These are phyloP conservation scores for Lathyrus oleraceus DNA, from an alignment of 306 rosid genomes.

Conservation along the genomic window DNA sequence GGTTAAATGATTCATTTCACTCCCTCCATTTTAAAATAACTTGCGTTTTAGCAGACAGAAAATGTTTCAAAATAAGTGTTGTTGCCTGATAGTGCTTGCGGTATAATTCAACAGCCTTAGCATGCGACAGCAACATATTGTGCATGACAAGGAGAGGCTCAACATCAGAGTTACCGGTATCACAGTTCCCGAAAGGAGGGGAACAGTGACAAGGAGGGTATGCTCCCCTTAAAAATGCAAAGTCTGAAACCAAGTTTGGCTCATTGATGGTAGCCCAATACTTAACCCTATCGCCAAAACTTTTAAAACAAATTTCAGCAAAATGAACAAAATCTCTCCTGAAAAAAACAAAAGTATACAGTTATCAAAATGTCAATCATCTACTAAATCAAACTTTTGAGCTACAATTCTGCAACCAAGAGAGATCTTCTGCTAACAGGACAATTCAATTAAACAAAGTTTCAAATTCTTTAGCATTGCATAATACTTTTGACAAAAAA, in stretches of 20 bases:
- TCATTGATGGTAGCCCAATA: conserved; percentile 62
- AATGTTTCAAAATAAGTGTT: not conserved
- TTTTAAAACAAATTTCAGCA: conserved; percentile 52
- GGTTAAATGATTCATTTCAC: conserved; percentile 1
- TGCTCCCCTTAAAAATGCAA: conserved; percentile 39
- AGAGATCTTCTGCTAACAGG: not conserved
- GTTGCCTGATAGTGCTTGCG: conserved; percentile 56
- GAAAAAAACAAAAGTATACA: conserved; percentile 16
- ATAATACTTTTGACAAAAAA: not conserved
- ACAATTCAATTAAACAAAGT: conserved; percentile 9
- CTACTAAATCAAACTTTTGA: conserved; percentile 1
- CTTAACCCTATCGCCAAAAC: conserved; percentile 57
- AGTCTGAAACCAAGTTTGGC: conserved; percentile 38
- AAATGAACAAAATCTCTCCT: conserved; percentile 61
- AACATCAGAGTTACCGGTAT: conserved; percentile 51
- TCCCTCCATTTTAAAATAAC: not conserved
- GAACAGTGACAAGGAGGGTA: conserved; percentile 63
- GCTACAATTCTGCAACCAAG: not conserved
- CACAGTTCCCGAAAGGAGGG: conserved; percentile 68
- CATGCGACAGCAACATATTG: conserved; percentile 66
- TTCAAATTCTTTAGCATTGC: not conserved
- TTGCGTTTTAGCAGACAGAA: not conserved
- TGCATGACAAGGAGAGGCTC: conserved; percentile 73
- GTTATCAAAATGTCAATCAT: not conserved
- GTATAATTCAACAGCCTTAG: conserved; percentile 58